Evolutionary conservation across 208 protist genomes (phyloP).

Genomic region (Plasmodiophora brassicae): DNA sequence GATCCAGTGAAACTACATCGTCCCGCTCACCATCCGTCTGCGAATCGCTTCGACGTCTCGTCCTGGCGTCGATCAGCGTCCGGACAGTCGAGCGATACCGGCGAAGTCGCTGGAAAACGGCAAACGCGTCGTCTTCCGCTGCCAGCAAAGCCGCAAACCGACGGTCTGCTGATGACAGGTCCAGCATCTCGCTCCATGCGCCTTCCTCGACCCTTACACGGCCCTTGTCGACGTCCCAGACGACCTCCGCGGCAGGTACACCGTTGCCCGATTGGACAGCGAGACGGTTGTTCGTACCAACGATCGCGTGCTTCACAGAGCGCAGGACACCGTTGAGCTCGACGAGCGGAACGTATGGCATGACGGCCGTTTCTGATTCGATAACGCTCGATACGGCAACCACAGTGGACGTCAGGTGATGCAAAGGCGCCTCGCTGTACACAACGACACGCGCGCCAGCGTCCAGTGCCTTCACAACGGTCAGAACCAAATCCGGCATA

Average conservation of each 20-base stretch:
- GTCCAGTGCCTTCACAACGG: neutral
- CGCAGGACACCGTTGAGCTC: neutral
- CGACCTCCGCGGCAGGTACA: neutral
- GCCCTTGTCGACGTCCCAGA: neutral
- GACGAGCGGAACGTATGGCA: neutral
- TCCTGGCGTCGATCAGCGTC: neutral
- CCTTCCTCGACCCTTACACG: neutral
- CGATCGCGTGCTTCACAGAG: neutral
- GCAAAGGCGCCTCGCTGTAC: neutral
- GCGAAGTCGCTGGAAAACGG: neutral
- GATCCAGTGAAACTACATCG: neutral
- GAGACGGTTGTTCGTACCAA: neutral
- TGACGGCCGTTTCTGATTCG: neutral
- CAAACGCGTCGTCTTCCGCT: neutral
- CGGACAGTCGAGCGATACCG: neutral
- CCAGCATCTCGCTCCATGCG: neutral
- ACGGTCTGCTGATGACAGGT: neutral
- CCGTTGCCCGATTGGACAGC: neutral
- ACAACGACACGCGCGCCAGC: neutral
- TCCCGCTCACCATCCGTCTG: neutral
- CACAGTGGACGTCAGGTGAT: constrained; percentile 11
- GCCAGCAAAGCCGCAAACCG: neutral
- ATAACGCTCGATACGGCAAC: neutral
- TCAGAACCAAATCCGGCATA: neutral
- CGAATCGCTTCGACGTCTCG: neutral